Evolutionary conservation across 164 flowering plant species (phyloP).

Genomic region (Liriodendron chinense): DNA sequence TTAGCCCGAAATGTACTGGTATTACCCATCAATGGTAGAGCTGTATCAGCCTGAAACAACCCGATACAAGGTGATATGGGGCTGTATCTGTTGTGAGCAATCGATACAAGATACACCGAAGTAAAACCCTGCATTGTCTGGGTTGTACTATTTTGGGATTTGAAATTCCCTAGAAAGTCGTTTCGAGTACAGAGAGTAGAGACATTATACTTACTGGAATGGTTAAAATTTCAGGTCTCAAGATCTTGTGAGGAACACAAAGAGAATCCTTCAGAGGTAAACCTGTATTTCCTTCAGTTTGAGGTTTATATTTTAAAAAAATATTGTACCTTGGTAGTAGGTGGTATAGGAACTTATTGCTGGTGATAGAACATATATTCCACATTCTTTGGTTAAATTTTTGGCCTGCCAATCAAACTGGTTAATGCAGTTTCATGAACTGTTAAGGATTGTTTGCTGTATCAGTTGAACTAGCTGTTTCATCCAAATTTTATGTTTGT

Average conservation of each 20-base stretch:
- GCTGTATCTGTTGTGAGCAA: too few relatives aligned
- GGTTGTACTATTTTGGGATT: not conserved
- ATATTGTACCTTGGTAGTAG: too few relatives aligned
- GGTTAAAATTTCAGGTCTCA: constrained; percentile 39
- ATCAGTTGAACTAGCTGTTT: not conserved
- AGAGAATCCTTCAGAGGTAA: constrained; percentile 45
- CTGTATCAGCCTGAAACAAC: too few relatives aligned
- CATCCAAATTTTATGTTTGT: not conserved
- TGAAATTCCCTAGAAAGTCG: not conserved
- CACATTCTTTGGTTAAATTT: not conserved
- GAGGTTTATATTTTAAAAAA: too few relatives aligned
- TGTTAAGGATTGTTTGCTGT: not conserved
- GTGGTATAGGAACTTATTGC: too few relatives aligned
- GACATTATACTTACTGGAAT: not conserved
- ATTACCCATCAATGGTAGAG: too few relatives aligned
- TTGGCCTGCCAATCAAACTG: not conserved
- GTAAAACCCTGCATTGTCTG: not conserved
- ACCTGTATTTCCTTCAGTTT: constrained; percentile 24
- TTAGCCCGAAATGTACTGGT: too few relatives aligned
- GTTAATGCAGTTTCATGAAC: not conserved
- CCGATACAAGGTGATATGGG: too few relatives aligned
- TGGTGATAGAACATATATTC: too few relatives aligned
- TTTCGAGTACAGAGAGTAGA: not conserved
- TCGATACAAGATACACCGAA: not conserved
- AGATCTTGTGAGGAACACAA: constrained; percentile 47